Base-by-base conservation (phyloP, 73 alveolate species). In the Stentor roeselii region DNA sequence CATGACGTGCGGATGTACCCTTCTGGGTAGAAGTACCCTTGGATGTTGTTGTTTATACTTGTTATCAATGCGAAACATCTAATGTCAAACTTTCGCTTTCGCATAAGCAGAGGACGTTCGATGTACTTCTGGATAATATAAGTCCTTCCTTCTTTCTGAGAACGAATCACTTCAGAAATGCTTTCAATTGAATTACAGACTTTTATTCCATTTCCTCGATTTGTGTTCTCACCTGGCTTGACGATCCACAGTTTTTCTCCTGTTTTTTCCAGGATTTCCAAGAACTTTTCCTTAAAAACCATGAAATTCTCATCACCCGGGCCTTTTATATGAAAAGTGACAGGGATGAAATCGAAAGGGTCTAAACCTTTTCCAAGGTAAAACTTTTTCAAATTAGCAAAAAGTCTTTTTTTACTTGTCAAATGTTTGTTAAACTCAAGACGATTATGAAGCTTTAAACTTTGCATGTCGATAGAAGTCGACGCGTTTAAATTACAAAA, bases 1-100 rank as follows among this genome's bases (percentile, higher is more conserved):
- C 93, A 89, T 39, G 95, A 84, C 82, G 92, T 93, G 75, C 98
- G 86, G 11, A 93, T 77, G 36, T 93, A 93, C 3, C 98, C 98
- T 86, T 93, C 94, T 83, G 77, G 80, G 39, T 34, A 42, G 30
- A 80, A 32, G 14, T 82, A 42, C 27, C 50, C 83, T 88, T 76
- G 84, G 92, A 74, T 89, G 85, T 60, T 58, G 27, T 89, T 89
- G 36, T 60, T 76, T 6, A 76, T 91, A 6, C 87, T 60, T 36
- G 82, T 89, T 32, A 91, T 78, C 36, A 91, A 60, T 3, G 86
- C 93, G 92, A 92, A 91, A 32, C 88, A 93, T 61, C 96, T 85
- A 6, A 91, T 91, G 50, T 91, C 96, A 78, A 91, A 91, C 76
- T 91, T 91, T 67, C 96, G 77, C 3, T 78, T 0, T 27, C 82